Conservation (phyloP, 805 yeast genomes). For the Nakazawaea peltata region DNA sequence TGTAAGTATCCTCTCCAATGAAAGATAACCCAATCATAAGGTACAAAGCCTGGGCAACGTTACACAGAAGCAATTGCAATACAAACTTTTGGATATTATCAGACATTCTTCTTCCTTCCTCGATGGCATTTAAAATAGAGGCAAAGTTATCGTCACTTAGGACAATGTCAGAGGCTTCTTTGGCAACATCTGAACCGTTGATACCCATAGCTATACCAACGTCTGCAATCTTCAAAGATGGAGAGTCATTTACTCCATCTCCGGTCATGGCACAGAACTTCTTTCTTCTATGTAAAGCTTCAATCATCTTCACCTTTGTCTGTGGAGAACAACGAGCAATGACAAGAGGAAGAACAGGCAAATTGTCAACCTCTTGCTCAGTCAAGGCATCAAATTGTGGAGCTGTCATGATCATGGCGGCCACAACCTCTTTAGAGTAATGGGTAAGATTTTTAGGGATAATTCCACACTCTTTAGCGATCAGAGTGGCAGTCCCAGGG, state of each 20-base stretch:
- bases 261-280: conserved; percentile 76
- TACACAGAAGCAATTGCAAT: conserved; percentile 62
- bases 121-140: conserved; percentile 68
- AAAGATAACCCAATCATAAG: conserved; percentile 69
- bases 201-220: conserved; percentile 83
- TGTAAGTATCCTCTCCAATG: conserved; percentile 49
- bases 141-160: conserved; percentile 74
- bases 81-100: conserved; percentile 74
- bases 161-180: conserved; percentile 73
- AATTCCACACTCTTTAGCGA: conserved; percentile 77
- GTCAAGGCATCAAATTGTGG: conserved; percentile 55
- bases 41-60: conserved; percentile 63
- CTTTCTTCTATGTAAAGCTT: conserved; percentile 58
- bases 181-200: conserved; percentile 80
- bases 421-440: conserved; percentile 45
- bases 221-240: conserved; percentile 67
- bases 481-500: conserved; percentile 70
- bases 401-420: conserved; percentile 72
- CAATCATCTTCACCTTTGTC: conserved; percentile 76
- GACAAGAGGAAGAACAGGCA: conserved; percentile 65
- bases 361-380: conserved; percentile 53
- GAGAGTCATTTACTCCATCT: conserved; percentile 80
- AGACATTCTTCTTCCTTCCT: conserved; percentile 76
- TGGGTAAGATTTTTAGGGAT: conserved; percentile 53
- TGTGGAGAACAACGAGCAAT: conserved; percentile 81